Percentiles rank a stretch among this genome's conserved stretches.
Evolutionary conservation across 148 eudicot genomes (phyloP).

Genomic region (Oxyria digyna): DNA sequence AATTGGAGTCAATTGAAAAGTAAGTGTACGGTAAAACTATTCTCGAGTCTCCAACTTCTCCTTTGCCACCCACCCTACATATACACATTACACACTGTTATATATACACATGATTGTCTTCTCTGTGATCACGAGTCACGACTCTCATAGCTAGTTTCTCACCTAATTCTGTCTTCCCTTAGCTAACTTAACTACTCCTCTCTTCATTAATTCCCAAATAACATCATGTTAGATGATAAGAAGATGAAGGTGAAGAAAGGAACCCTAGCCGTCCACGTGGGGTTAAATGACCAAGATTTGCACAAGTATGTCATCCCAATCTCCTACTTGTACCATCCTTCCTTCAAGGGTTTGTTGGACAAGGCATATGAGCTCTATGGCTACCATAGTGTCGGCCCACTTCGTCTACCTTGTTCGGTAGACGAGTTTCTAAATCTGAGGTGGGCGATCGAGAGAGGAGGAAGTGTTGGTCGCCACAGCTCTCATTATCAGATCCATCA

Average conservation of each 20-base stretch:
- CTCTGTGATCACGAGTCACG: not conserved
- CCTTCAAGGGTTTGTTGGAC: slow-evolving; percentile 27
- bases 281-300: slow-evolving; percentile 17
- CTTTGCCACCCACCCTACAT: not conserved
- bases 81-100: not conserved
- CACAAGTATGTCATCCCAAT: slow-evolving; percentile 35
- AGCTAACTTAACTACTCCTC: not conserved
- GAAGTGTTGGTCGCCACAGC: not conserved
- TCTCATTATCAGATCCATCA: slow-evolving; percentile 19
- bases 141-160: not conserved
- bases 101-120: not conserved
- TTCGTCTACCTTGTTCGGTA: slow-evolving; percentile 32
- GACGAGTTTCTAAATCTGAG: slow-evolving; percentile 43
- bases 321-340: slow-evolving; percentile 32
- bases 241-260: slow-evolving; percentile 43
- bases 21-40: not conserved
- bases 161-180: not conserved
- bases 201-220: not conserved
- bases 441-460: slow-evolving; percentile 32
- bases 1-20: not conserved
- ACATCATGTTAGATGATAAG: slow-evolving; percentile 15
- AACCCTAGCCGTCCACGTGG: slow-evolving; percentile 31
- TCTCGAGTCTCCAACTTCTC: not conserved
- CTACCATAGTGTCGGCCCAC: slow-evolving; percentile 34
- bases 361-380: slow-evolving; percentile 40